Evolutionary conservation across 2,329 filamentous ascomycete species (phyloP).

Genomic region (Xylariaceae sp.): DNA sequence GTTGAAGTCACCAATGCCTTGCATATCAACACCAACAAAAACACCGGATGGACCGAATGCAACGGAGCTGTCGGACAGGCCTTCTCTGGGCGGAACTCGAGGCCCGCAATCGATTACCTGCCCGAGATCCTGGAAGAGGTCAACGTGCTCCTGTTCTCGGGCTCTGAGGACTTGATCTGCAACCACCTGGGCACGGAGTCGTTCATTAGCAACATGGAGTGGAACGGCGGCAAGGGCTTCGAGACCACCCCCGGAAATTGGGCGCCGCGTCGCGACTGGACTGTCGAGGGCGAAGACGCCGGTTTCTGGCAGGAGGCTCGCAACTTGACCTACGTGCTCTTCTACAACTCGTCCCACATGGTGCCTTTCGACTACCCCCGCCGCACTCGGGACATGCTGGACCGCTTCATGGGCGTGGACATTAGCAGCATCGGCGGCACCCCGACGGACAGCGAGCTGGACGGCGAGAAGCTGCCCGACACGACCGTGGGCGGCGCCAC

Average conservation of each 20-base stretch:
- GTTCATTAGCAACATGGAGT: slow-evolving; percentile 81
- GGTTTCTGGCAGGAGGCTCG: slow-evolving; percentile 92
- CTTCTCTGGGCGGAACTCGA: slow-evolving; percentile 65
- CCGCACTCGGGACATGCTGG: slow-evolving; percentile 88
- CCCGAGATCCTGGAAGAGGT: slow-evolving; percentile 72
- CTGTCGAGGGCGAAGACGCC: slow-evolving; percentile 78
- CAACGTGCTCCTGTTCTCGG: slow-evolving; percentile 81
- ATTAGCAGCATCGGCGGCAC: slow-evolving; percentile 79
- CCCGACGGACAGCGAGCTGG: slow-evolving; percentile 71
- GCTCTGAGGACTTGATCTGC: slow-evolving; percentile 90
- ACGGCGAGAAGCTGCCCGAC: slow-evolving; percentile 74
- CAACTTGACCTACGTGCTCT: slow-evolving; percentile 91
- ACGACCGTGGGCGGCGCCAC: slow-evolving; percentile 68
- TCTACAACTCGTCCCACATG: slow-evolving; percentile 97
- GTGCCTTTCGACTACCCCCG: slow-evolving; percentile 90
- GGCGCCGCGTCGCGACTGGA: slow-evolving; percentile 91
- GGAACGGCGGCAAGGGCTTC: slow-evolving; percentile 88
- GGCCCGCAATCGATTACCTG: slow-evolving; percentile 65
- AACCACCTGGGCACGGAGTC: slow-evolving; percentile 93
- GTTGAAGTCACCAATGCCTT: slow-evolving; percentile 72
- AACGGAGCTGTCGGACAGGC: slow-evolving; percentile 66
- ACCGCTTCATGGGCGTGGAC: slow-evolving; percentile 90
- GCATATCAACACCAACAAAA: slow-evolving; percentile 74
- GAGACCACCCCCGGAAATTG: slow-evolving; percentile 79
- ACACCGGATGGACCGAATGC: slow-evolving; percentile 88